Conservation (phyloP, 306 rosid species). For the Benincasa hispida region DNA sequence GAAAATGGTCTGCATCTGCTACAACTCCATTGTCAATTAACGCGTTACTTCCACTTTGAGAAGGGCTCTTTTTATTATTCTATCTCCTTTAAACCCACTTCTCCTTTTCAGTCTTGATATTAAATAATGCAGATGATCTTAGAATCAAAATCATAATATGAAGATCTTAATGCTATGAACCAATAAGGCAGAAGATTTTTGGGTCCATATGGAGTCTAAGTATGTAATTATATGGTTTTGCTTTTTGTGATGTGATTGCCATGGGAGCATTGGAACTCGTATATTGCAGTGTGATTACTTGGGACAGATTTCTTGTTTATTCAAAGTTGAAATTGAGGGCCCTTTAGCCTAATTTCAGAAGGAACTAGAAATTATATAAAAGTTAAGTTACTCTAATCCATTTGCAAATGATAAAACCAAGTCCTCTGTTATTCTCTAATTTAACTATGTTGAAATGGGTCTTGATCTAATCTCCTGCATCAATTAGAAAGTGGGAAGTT, state of each 20-base stretch:
- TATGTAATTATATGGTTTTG: background rate
- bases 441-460: background rate
- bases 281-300: background rate
- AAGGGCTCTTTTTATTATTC: background rate
- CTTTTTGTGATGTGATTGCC: background rate
- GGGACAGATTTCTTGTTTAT: background rate
- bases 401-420: background rate
- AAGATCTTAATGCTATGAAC: background rate
- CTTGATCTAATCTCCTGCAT: background rate
- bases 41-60: background rate
- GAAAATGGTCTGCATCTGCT: background rate
- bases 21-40: background rate
- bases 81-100: background rate
- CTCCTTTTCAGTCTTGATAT: background rate
- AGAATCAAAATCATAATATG: background rate
- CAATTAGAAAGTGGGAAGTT: background rate
- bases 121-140: background rate
- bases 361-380: background rate
- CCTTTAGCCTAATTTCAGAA: background rate
- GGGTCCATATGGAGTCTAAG: background rate
- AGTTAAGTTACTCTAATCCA: no score
- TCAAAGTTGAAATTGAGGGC: background rate
- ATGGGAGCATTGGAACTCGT: background rate
- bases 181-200: background rate
- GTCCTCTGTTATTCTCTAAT: background rate